phyloP scores from a whole-genome alignment of 2,329 filamentous ascomycete genomes.

The Sordariomycetes sp. region DNA sequence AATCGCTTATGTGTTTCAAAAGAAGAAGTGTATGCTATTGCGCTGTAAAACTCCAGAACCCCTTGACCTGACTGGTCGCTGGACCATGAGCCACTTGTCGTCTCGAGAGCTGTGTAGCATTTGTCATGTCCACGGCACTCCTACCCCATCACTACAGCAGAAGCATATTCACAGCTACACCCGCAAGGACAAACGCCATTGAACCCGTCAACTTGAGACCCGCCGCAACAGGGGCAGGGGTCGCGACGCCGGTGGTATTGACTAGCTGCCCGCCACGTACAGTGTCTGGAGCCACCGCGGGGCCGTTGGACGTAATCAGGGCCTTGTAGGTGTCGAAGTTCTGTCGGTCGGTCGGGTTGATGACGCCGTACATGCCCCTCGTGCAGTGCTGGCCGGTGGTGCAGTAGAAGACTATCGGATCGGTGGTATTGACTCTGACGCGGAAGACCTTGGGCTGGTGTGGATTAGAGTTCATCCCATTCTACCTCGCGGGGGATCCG shows the following conservation, averaged over 20 bases:
- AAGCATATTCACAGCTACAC: not conserved
- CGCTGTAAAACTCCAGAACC: too few relatives aligned
- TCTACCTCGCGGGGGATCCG: not conserved
- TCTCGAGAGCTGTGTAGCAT: too few relatives aligned
- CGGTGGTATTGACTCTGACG: slow-evolving; percentile 14
- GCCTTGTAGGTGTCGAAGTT: slow-evolving; percentile 8
- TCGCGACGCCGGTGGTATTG: not conserved
- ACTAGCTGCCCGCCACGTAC: slow-evolving; percentile 1
- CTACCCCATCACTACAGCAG: not conserved
- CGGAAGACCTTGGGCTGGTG: slow-evolving; percentile 10
- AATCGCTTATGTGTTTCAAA: too few relatives aligned
- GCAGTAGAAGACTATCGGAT: slow-evolving; percentile 18
- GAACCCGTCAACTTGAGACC: not conserved
- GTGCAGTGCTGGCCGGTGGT: slow-evolving; percentile 14
- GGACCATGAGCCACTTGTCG: too few relatives aligned
- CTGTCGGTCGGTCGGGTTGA: slow-evolving; percentile 13
- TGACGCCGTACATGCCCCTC: slow-evolving; percentile 16
- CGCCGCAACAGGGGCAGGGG: not conserved
- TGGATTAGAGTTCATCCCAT: not conserved
- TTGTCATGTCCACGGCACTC: too few relatives aligned
- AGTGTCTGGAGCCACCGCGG: not conserved
- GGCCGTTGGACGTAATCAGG: not conserved
- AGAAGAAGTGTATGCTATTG: too few relatives aligned
- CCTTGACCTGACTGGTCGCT: too few relatives aligned
- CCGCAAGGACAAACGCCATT: not conserved